phyloP scores from a whole-genome alignment of 768 basidiomycete genomes.

The Asterophora lycoperdoides region DNA sequence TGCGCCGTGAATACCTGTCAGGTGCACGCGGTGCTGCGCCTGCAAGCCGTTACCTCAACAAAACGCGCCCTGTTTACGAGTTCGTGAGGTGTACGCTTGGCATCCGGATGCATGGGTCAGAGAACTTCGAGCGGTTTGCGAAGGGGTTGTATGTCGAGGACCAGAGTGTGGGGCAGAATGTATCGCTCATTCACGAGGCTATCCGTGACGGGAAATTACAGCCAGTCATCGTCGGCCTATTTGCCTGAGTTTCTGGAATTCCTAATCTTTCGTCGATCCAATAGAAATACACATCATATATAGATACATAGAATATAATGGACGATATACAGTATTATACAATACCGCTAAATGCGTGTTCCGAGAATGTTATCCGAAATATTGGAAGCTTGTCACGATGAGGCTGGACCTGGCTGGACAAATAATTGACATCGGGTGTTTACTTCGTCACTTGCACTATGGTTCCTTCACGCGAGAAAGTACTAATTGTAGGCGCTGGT shows the following conservation, averaged over 20 bases:
- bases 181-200: constrained; percentile 74
- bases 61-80: constrained; percentile 70
- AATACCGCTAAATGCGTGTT: no score
- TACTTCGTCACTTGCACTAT: constrained; percentile 3
- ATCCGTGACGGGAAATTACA: constrained; percentile 53
- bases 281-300: no score
- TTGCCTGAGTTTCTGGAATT: constrained; percentile 13
- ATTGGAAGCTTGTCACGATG: no score
- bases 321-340: not conserved
- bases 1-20: constrained; percentile 54
- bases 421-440: no score
- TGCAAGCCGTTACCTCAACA: constrained; percentile 61
- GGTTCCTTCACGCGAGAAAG: constrained; percentile 22
- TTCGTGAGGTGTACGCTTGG: constrained; percentile 69
- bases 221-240: constrained; percentile 37
- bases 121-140: constrained; percentile 59
- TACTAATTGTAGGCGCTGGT: constrained; percentile 77
- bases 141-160: constrained; percentile 67
- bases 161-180: constrained; percentile 62
- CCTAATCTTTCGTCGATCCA: no score
- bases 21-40: constrained; percentile 61
- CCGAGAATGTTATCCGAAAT: no score
- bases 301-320: no score
- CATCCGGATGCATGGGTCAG: constrained; percentile 76
- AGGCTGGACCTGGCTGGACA: no score